Base-by-base conservation (phyloP, 2,329 filamentous ascomycete genomes). In the Claviceps cyperi region DNA sequence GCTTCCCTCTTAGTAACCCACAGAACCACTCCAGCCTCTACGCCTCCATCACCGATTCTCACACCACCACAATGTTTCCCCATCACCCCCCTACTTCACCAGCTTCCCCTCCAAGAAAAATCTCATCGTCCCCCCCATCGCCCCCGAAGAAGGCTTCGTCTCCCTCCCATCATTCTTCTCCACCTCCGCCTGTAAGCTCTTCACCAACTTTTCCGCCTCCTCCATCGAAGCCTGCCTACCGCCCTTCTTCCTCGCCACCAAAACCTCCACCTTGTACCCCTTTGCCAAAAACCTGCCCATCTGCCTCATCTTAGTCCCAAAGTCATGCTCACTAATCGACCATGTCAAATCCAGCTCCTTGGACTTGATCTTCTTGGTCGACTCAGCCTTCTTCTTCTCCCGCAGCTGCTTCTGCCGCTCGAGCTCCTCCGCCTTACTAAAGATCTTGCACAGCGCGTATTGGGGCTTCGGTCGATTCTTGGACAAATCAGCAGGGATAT, bases 271-370 rank as follows among this genome's bases (percentile, higher is more conserved):
- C 61, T 75, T 80, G 62, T 77, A 75, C 1, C 89, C 89, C 64
- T 87, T 86, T 8, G 64, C 69, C 61, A 96, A 62, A 62, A 95
- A 95, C 49, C 69, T 73, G 53, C 67, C 67, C 59, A 91, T 64
- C 67, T 80, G 78, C 59, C 76, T 76, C 64, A 92, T 63, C 61
- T 83, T 78, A 63, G 86, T 82, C n/a, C 68, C 68, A 48, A 95
- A 64, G 69, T 96, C 90, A 61, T 91, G 77, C 13, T 66, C 61
- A 53, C 81, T 81, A 59, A 94, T 94, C 36, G 83, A 81, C 90
- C 90, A 97, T 64, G 88, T 91, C 58, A 97, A 58, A 68, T 96
- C 90, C n/a, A 96, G 65, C 61, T 83, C 83, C 69, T 96, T 96
- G 15, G 66, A 62, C 55, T 71, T 73, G 37, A 68, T 53, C 55